These are phyloP conservation scores for Pythium rhizo-oryzae DNA, from an alignment of 352 stramenopile species.

Conservation along the genomic window DNA sequence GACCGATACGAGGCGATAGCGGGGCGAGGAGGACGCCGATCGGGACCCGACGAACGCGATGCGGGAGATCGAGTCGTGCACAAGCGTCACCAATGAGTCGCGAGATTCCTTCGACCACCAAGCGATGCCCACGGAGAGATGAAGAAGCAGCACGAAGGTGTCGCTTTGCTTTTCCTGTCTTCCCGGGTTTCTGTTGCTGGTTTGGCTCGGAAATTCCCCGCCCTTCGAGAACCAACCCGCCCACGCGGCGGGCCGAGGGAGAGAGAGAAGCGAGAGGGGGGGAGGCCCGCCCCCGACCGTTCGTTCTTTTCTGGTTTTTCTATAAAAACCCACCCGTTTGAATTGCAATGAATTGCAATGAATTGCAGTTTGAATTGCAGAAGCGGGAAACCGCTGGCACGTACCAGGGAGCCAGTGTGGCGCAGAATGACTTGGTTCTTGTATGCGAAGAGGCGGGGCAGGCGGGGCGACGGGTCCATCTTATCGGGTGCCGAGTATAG, in stretches of 20 bases:
- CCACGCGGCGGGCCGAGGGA: too few relatives aligned
- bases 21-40: constrained; percentile 13
- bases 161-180: constrained; percentile 22
- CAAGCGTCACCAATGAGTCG: constrained; percentile 15
- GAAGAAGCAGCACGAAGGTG: constrained; percentile 18
- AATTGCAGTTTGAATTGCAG: constrained; percentile 38
- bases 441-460: constrained; percentile 20
- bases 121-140: constrained; percentile 23
- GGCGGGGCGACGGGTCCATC: constrained; percentile 16
- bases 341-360: constrained; percentile 36
- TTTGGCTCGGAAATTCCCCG: constrained; percentile 28
- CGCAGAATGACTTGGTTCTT: constrained; percentile 14
- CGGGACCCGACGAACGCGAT: constrained; percentile 19
- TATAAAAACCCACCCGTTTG: constrained; percentile 41
- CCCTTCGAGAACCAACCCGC: constrained; percentile 19
- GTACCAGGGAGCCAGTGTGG: constrained; percentile 16
- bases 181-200: constrained; percentile 33
- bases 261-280: constrained; percentile 20
- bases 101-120: constrained; percentile 22
- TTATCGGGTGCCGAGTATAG: background rate
- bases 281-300: constrained; percentile 18
- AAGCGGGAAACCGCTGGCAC: constrained; percentile 30
- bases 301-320: constrained; percentile 36
- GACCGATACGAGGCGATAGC: constrained; percentile 13
- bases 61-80: constrained; percentile 17